These are phyloP conservation scores for Diaporthe citrichinensis DNA, from an alignment of 2,329 filamentous ascomycete species.

Conservation along the genomic window DNA sequence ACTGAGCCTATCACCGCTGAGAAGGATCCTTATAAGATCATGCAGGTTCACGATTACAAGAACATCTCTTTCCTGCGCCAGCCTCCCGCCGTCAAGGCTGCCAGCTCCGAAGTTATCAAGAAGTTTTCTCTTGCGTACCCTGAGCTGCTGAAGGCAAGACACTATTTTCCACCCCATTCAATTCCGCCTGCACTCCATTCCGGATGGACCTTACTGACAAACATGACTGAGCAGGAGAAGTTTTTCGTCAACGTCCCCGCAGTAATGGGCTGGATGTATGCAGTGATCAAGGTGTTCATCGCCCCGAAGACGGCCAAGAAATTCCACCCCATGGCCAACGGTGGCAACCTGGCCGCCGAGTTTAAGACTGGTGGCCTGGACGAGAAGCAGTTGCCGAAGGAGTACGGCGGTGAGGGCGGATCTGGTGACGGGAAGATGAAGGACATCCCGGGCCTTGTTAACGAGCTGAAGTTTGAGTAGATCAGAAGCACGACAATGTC, in stretches of 20 bases:
- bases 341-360: constrained; percentile 75
- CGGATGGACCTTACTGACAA: background rate
- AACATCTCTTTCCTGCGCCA: constrained; percentile 88
- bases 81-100: constrained; percentile 81
- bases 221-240: constrained; percentile 68
- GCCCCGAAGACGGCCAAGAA: constrained; percentile 82
- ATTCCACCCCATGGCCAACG: constrained; percentile 83
- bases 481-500: background rate
- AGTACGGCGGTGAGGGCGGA: constrained; percentile 82
- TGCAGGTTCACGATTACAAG: constrained; percentile 95
- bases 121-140: constrained; percentile 88
- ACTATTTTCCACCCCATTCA: background rate
- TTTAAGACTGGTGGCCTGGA: constrained; percentile 72
- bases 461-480: constrained; percentile 40
- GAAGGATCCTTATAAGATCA: constrained; percentile 88
- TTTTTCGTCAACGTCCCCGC: constrained; percentile 96
- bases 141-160: constrained; percentile 77
- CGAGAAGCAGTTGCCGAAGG: constrained; percentile 73
- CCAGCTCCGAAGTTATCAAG: constrained; percentile 84
- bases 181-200: background rate
- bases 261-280: constrained; percentile 91
- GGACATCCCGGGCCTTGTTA: constrained; percentile 35
- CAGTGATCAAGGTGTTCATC: constrained; percentile 81
- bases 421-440: constrained; percentile 41
- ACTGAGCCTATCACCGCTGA: constrained; percentile 80